Evolutionary conservation across 305 asterid species (phyloP).

Genomic region (Fraxinus platypoda): DNA sequence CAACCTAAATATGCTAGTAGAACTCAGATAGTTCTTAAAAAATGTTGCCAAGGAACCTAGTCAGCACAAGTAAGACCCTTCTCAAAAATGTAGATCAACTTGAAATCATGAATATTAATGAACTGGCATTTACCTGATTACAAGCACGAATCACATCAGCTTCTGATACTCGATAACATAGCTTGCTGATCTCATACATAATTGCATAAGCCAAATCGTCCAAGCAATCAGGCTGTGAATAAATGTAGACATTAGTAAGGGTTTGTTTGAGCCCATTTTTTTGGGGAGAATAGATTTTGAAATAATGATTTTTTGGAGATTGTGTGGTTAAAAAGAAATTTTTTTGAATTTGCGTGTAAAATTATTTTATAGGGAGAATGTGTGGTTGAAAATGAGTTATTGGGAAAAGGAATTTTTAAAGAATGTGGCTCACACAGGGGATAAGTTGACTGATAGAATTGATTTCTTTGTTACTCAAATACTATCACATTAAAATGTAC

Average conservation of each 20-base stretch:
- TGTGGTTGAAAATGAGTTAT: too few species aligned
- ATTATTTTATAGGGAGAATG: too few species aligned
- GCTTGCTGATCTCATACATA: conserved; percentile 70
- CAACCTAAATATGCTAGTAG: neutral
- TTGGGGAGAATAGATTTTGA: too few species aligned
- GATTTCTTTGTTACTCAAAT: neutral
- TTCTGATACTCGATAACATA: conserved; percentile 76
- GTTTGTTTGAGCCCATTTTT: too few species aligned
- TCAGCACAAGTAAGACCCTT: neutral
- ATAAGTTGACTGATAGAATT: neutral
- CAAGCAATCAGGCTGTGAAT: conserved; percentile 80
- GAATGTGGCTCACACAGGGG: too few species aligned
- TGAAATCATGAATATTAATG: neutral
- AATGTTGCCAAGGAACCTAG: neutral
- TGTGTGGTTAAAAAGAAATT: too few species aligned
- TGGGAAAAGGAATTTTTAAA: too few species aligned
- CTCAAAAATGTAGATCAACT: neutral
- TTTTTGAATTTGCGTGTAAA: too few species aligned
- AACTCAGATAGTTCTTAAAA: neutral
- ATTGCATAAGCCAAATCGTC: conserved; percentile 82
- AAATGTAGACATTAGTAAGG: neutral
- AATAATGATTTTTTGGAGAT: too few species aligned
- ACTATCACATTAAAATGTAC: neutral
- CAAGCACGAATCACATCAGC: conserved; percentile 89
- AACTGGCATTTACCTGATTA: conserved; percentile 60